These are phyloP conservation scores for Galeopsis tetrahit DNA, from an alignment of 257 asterid species.

Conservation along the genomic window DNA sequence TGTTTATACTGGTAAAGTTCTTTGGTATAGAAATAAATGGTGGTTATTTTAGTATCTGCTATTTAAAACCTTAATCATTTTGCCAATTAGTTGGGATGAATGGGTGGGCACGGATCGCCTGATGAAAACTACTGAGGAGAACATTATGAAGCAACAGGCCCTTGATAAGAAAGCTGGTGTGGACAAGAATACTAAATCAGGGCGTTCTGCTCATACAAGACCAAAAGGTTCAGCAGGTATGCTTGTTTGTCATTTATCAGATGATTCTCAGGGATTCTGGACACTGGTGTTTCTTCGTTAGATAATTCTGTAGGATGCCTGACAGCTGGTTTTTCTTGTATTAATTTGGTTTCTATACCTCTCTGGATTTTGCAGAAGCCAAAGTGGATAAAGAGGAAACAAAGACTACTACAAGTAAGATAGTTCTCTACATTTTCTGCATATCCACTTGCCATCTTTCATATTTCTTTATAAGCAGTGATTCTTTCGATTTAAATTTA, in stretches of 20 bases:
- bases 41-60: slow-evolving; percentile 29
- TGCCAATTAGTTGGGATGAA: slow-evolving; percentile 91
- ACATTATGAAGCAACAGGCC: slow-evolving; percentile 70
- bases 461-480: background rate
- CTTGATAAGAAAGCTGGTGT: slow-evolving; percentile 83
- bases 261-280: slow-evolving; percentile 12
- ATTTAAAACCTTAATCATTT: slow-evolving; percentile 36
- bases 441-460: slow-evolving; percentile 28
- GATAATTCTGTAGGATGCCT: slow-evolving; percentile 26
- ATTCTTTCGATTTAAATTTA: slow-evolving; percentile 1
- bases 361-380: slow-evolving; percentile 53
- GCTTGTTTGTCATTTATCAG: slow-evolving; percentile 21
- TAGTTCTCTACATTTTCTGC: slow-evolving; percentile 21
- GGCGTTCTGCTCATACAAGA: slow-evolving; percentile 76
- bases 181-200: slow-evolving; percentile 70
- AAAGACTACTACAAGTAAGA: slow-evolving; percentile 52
- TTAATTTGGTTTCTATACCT: slow-evolving; percentile 30
- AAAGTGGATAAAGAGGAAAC: slow-evolving; percentile 73
- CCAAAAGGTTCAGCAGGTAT: slow-evolving; percentile 82
- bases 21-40: slow-evolving; percentile 8
- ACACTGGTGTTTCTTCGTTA: slow-evolving; percentile 10
- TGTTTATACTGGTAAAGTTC: slow-evolving; percentile 18
- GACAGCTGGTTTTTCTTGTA: slow-evolving; percentile 18
- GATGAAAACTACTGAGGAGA: slow-evolving; percentile 83
- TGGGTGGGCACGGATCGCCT: slow-evolving; percentile 90